Conservation (phyloP, 371 early-diverging fungal species). For the Lichtheimia corymbifera region DNA sequence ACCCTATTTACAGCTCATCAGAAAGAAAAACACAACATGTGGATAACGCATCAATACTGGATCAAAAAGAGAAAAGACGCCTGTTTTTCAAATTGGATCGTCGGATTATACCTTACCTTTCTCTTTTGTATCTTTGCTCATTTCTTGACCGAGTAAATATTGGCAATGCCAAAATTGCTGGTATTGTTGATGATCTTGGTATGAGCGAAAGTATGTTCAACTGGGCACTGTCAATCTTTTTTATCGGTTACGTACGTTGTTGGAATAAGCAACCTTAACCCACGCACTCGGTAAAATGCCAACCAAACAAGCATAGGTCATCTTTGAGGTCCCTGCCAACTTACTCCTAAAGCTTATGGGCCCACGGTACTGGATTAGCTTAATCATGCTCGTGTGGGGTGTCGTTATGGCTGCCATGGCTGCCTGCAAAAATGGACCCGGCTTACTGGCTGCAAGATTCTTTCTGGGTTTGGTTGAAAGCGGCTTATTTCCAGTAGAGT, state of each 20-base stretch:
- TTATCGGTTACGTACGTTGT: conserved; percentile 57
- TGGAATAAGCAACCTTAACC: not conserved
- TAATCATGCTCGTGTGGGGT: conserved; percentile 13
- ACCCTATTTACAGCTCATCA: too few relatives aligned
- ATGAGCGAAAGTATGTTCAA: conserved; percentile 51
- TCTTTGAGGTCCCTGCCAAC: conserved; percentile 60
- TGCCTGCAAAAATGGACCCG: conserved; percentile 35
- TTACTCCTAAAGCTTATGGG: conserved; percentile 63
- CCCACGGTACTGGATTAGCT: conserved; percentile 49
- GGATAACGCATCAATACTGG: not conserved
- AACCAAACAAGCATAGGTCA: conserved; percentile 5
- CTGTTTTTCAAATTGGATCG: conserved; percentile 6
- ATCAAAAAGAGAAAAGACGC: not conserved
- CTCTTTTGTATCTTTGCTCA: conserved; percentile 50
- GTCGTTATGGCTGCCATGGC: conserved; percentile 19
- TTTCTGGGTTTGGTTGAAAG: conserved; percentile 69
- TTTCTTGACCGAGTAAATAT: conserved; percentile 59
- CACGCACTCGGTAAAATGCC: not conserved
- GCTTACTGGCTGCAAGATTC: conserved; percentile 61
- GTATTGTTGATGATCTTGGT: conserved; percentile 39
- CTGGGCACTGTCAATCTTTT: conserved; percentile 63
- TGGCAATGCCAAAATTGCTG: conserved; percentile 59
- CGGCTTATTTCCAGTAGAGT: conserved; percentile 45
- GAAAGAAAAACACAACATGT: too few relatives aligned
- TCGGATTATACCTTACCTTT: conserved; percentile 28